A percentile compares a stretch with the other conserved stretches of the same genome.
phyloP scores from a whole-genome alignment of 805 yeast species.

The Candida germanica region DNA sequence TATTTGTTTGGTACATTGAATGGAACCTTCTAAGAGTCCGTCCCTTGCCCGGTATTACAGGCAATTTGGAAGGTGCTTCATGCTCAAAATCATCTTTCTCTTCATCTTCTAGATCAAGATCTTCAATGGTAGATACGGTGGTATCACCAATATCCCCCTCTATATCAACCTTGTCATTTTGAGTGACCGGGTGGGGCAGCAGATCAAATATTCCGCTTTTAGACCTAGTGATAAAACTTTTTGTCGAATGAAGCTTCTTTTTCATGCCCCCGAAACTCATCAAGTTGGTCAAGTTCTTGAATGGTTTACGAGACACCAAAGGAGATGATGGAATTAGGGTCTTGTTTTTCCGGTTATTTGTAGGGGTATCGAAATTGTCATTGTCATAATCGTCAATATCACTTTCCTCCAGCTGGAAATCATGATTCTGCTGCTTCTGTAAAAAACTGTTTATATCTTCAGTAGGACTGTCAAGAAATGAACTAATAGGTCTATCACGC shows the following conservation, averaged over 20 bases:
- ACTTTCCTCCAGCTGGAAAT: slow-evolving; percentile 5
- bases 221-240: slow-evolving; percentile 17
- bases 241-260: slow-evolving; percentile 19
- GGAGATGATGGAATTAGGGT: slow-evolving; percentile 16
- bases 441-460: slow-evolving; percentile 6
- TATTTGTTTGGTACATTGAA: slow-evolving; percentile 61
- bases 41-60: slow-evolving; percentile 6
- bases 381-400: slow-evolving; percentile 4
- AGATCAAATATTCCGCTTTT: neutral
- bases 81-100: neutral
- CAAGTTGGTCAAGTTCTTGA: slow-evolving; percentile 26
- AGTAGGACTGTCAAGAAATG: slow-evolving; percentile 41
- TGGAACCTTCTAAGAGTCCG: slow-evolving; percentile 51
- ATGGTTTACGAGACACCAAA: slow-evolving; percentile 21
- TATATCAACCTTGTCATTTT: neutral
- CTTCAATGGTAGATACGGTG: slow-evolving; percentile 16
- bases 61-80: no score
- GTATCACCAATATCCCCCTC: slow-evolving; percentile 11
- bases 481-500: slow-evolving; percentile 30
- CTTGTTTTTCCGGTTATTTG: slow-evolving; percentile 5
- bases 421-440: slow-evolving; percentile 7
- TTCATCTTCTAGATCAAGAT: slow-evolving; percentile 6
- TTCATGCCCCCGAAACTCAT: slow-evolving; percentile 9
- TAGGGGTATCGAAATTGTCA: slow-evolving; percentile 8
- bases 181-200: neutral